phyloP scores from a whole-genome alignment of 257 asterid genomes.

The Solanum pennellii region DNA sequence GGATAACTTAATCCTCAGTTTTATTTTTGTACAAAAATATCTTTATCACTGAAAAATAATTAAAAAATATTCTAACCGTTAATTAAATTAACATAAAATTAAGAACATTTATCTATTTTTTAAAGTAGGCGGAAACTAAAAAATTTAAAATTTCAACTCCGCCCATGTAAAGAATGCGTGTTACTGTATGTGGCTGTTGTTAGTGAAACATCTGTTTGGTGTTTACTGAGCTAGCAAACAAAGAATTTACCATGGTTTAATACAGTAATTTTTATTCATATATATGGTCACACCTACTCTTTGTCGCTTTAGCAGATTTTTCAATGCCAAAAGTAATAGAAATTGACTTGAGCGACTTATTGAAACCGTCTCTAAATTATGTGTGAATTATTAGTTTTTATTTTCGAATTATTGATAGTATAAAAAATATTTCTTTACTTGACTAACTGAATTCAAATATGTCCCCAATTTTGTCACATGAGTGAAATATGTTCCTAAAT shows the following conservation, averaged over 20 bases:
- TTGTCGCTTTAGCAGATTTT: neutral
- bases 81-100: no score
- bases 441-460: no score
- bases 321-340: neutral
- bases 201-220: neutral
- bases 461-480: no score
- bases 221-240: neutral
- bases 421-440: no score
- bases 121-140: no score
- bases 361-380: rapidly evolving
- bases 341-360: no score
- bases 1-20: no score
- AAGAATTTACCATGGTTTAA: neutral
- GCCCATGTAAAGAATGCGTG: neutral
- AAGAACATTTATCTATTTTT: neutral
- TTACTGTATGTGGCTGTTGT: neutral
- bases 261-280: neutral
- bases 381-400: no score
- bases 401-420: rapidly evolving
- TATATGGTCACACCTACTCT: neutral
- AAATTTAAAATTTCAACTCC: neutral
- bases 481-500: no score
- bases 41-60: no score
- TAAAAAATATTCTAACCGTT: no score
- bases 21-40: no score